Percentiles rank a stretch among this genome's conserved stretches.
These are phyloP conservation scores for Fusarium avenaceum DNA, from an alignment of 2,329 filamentous ascomycete genomes.

Conservation along the genomic window DNA sequence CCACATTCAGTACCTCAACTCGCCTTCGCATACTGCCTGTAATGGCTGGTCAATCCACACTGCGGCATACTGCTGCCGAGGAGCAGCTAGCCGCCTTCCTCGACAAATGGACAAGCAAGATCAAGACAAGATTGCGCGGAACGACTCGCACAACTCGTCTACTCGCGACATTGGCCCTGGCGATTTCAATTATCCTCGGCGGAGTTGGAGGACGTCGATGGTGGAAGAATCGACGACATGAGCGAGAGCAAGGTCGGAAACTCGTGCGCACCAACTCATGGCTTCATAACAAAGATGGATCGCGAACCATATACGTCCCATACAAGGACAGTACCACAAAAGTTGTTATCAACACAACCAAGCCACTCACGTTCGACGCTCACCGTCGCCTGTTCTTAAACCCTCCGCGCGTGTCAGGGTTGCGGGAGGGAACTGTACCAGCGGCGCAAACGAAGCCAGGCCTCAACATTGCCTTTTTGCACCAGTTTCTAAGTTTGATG, in stretches of 20 bases:
- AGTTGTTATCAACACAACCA: constrained; percentile 91
- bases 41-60: constrained; percentile 92
- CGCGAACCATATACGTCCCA: constrained; percentile 93
- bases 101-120: constrained; percentile 68
- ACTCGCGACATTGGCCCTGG: constrained; percentile 80
- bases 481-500: constrained; percentile 95
- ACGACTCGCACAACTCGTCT: constrained; percentile 80
- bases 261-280: constrained; percentile 93
- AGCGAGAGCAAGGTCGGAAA: constrained; percentile 85
- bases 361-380: constrained; percentile 94
- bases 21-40: neutral
- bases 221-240: constrained; percentile 79
- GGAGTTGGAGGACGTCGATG: constrained; percentile 84
- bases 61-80: constrained; percentile 75
- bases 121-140: constrained; percentile 68
- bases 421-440: constrained; percentile 81
- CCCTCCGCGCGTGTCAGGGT: constrained; percentile 84
- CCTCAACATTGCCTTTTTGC: constrained; percentile 93
- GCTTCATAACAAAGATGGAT: constrained; percentile 92
- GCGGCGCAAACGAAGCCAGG: constrained; percentile 93
- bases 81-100: constrained; percentile 76
- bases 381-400: constrained; percentile 94
- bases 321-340: constrained; percentile 90
- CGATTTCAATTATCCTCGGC: constrained; percentile 81
- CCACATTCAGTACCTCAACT: constrained; percentile 7